Evolutionary conservation across 2,329 filamentous ascomycete genomes (phyloP), one percentile per base, ranked within the genome.

Genomic region (Epichloe uncinata): DNA sequence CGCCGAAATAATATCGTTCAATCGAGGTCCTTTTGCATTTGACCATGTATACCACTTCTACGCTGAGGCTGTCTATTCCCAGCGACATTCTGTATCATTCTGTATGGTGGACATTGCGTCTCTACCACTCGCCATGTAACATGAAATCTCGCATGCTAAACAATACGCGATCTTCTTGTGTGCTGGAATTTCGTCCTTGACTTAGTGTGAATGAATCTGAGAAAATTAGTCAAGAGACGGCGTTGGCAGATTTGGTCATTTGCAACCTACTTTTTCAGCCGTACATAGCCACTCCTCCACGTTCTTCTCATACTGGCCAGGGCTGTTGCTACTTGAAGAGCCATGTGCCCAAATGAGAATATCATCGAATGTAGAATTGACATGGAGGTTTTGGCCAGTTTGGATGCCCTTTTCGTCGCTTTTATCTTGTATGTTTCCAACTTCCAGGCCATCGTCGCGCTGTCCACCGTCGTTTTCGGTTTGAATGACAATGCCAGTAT

Each of bases 261-360:
- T 42, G 18, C 2, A 30, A 48, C 54, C 7, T 65, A 88, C 84
- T 63, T 77, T 74, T 55, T 83, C 78, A 11, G 88, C 79, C 63
- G 90, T 79, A 11, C 73, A 71, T 51, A 94, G 72, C 88, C 89
- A 95, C 65, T 95, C 89, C 56, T 83, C 77, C 42, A 95, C 69
- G 0, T 84, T 81, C 62, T 84, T 83, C 4, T 87, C 71, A 62
- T 88, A 93, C 1, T 77, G 71, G 66, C 95, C 87, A 5, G 69
- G 68, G 30, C 72, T 72, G 0, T 73, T 72, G 52, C 84, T 80
- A 5, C 81, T 81, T 46, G 78, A 58, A 1, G 69, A 66, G 56
- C 93, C 89, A 63, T 95, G 89, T 0, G 78, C 82, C 90, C 90
- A 97, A n/a, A 95, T 74, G 3, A 87, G 68, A 47, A 95, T 64